Base-by-base conservation (phyloP, 352 stramenopile genomes). In the Globisporangium apiculatum region DNA sequence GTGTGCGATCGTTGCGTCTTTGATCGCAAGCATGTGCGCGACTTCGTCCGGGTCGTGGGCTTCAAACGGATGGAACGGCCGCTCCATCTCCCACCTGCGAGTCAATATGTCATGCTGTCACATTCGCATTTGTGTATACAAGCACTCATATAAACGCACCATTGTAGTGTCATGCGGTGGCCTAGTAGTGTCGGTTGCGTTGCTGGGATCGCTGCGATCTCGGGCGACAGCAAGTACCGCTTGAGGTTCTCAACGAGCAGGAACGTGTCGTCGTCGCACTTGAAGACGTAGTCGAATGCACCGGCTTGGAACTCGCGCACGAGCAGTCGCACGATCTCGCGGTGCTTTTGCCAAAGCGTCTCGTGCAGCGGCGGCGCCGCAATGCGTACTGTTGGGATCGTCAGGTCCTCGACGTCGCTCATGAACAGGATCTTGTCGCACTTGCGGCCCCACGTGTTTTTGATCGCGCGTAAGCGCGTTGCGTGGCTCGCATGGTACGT, bases 371-470 rank as follows among this genome's bases (percentile, higher is more conserved):
- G 79, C 38, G 81, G 81, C 8, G 80, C 79, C 36, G 64, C 64
- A 53, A 91, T 83, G 36, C 71, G 71, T 41, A 91, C 79, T 0
- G 80, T 93, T 1, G 79, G 79, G 55, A 92, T 67, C 35, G 18
- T 41, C 18, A 65, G 42, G 55, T 95, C 83, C 64, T 91, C 77
- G 5, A 76, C 51, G 64, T 95, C 75, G 58, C 85, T 95, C 79
- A 95, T 92, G 61, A 95, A 93, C 1, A 95, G 53, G n/a, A 95
- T 62, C 70, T 93, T 93, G 66, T 93, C 85, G 59, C 85, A 95
- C 52, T 86, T 85, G 3, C 57, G 62, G 18, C 83, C 85, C 85
- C 85, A 95, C 59, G 83, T 93, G 41, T 60, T 60, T 64, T 91
- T 79, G 60, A 95, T 93, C 18, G 83, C 62, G 18, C 35, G 67